Base-by-base conservation (phyloP, 2,329 filamentous ascomycete species). In the Fonsecaea nubica region DNA sequence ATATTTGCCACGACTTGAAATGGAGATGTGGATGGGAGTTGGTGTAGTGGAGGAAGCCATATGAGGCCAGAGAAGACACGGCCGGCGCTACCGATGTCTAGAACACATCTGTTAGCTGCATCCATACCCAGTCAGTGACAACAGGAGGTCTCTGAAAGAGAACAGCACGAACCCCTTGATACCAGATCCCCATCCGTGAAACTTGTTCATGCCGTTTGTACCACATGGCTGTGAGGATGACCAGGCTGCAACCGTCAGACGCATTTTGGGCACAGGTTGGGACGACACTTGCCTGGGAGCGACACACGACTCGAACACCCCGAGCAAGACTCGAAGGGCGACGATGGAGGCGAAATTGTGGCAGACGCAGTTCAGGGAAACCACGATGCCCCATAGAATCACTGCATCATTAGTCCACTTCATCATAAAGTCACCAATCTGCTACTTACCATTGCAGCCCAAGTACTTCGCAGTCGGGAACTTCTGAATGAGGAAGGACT, bases 151-250 rank as follows among this genome's bases (percentile, higher is more conserved):
- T 50, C 12, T 50, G 45, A 30, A 50, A 25, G 45, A 30, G 12
- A 12, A 30, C 8, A 21, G 45, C 9, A 50, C 45, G 45, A 50
- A 50, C 45, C 25, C 70, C 70, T 18, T 62, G 59, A 52, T 76
- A 76, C 69, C 72, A 75, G 2, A 74, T 59, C 2, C 72, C 74
- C 35, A 73, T 73, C 7, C 74, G 70, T 10, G 71, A 67, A 4
- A 71, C 71, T 38, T 75, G 73, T 56, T 76, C 76, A 6, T 74
- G 71, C 65, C 81, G 78, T 65, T 81, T 84, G 65, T 85, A 85
- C 83, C 82, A 86, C 79, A 84, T 84, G 4, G 80, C 79, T 0
- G 84, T 86, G 62, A 87, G 82, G 13, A 86, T 78, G 48, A 86
- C 84, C 60, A 87, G 80, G 21, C 63, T 65, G 40, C 10, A 36